Conservation (phyloP, 2,329 filamentous ascomycete species). For the Cladorrhinum sp. region DNA sequence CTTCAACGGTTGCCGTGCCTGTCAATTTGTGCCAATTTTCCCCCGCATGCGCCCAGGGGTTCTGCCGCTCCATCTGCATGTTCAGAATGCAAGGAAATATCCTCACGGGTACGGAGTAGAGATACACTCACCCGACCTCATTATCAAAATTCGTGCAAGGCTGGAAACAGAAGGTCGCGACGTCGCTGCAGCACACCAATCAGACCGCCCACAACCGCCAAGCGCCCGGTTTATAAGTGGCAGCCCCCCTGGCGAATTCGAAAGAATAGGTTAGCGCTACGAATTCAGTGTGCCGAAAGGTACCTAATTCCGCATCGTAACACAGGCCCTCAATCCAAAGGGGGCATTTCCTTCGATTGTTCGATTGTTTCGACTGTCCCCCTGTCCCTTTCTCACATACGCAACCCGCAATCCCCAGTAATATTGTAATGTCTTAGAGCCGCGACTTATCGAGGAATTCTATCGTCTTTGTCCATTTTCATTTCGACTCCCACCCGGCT, state of each 20-base stretch:
- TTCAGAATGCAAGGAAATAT: background rate
- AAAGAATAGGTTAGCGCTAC: slow-evolving; percentile 11
- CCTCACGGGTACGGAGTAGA: too few species aligned
- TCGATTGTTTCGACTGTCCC: background rate
- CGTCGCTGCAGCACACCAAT: background rate
- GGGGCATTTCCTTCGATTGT: background rate
- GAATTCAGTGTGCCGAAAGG: background rate
- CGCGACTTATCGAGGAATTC: slow-evolving; percentile 5
- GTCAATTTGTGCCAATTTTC: background rate
- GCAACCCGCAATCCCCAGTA: background rate
- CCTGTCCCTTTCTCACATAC: background rate
- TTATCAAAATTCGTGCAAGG: background rate
- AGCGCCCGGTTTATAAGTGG: slow-evolving; percentile 2
- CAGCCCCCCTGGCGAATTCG: background rate
- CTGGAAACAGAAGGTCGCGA: background rate
- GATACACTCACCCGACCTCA: background rate
- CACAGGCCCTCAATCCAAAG: slow-evolving; percentile 1
- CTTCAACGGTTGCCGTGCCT: background rate
- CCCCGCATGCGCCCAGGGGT: background rate
- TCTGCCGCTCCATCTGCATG: background rate
- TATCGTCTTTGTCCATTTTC: slow-evolving; percentile 5
- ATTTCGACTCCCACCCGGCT: background rate
- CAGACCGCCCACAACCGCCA: background rate
- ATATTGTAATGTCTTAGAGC: slow-evolving; percentile 16
- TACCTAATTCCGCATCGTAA: slow-evolving; percentile 10